phyloP scores from a whole-genome alignment of 805 yeast genomes.

The Jamesozyma hellenica region DNA sequence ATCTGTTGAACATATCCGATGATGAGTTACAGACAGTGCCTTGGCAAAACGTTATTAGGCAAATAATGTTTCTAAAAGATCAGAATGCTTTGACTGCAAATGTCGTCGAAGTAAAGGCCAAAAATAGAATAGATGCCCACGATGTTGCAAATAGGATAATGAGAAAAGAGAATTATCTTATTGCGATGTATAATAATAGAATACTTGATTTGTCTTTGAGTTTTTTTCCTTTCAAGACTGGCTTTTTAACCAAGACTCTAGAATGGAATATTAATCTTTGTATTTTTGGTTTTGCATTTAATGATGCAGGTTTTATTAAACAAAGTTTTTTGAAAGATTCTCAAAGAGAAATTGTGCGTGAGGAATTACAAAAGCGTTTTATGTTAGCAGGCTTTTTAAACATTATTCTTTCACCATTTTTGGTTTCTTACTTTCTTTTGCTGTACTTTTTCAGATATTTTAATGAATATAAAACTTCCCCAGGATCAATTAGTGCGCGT shows the following conservation, averaged over 20 bases:
- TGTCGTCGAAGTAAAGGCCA: constrained; percentile 52
- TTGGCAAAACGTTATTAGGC: constrained; percentile 79
- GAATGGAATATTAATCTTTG: constrained; percentile 94
- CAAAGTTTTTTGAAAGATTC: constrained; percentile 59
- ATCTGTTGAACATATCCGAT: constrained; percentile 61
- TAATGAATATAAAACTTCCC: constrained; percentile 84
- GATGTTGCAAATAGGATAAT: constrained; percentile 90
- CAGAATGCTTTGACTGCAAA: constrained; percentile 56
- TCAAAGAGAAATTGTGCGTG: constrained; percentile 54
- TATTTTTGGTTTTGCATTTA: constrained; percentile 76
- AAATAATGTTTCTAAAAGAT: constrained; percentile 63
- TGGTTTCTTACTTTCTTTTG: constrained; percentile 71
- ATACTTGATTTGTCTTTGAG: constrained; percentile 59
- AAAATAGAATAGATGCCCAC: constrained; percentile 77
- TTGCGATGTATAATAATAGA: constrained; percentile 76
- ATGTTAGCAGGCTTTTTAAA: constrained; percentile 81
- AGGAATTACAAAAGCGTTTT: constrained; percentile 68
- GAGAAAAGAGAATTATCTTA: constrained; percentile 90
- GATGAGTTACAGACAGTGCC: constrained; percentile 85
- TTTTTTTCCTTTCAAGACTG: constrained; percentile 35
- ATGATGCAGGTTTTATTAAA: constrained; percentile 71
- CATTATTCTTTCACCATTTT: constrained; percentile 72
- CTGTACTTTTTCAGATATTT: constrained; percentile 84
- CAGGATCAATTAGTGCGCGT: constrained; percentile 69
- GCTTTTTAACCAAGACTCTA: constrained; percentile 65